Percentiles rank a stretch among this genome's conserved stretches.
phyloP scores from a whole-genome alignment of 176 grass and related monocot genomes.

The Musa itinerans region DNA sequence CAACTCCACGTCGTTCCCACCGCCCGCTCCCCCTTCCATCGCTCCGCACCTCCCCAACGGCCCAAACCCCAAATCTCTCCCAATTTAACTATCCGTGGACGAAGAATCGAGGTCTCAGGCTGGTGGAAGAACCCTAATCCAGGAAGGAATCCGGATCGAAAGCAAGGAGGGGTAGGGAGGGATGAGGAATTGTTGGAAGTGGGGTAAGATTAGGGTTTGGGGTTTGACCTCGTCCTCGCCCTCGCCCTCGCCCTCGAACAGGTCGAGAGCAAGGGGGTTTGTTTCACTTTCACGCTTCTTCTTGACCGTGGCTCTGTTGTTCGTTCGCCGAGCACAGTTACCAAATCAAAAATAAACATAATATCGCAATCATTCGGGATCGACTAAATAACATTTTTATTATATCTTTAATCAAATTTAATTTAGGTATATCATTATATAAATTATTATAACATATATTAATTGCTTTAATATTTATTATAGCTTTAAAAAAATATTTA shows the following conservation, averaged over 20 bases:
- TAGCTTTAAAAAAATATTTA: no score
- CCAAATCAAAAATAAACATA: no score
- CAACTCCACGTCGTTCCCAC: slow-evolving; percentile 74
- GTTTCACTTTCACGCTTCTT: no score
- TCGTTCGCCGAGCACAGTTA: no score
- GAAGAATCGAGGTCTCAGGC: not conserved
- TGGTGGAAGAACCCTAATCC: not conserved
- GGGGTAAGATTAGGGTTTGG: not conserved
- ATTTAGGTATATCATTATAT: no score
- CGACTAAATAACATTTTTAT: no score
- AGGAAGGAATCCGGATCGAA: not conserved
- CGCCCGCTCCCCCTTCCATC: slow-evolving; percentile 30
- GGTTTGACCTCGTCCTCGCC: not conserved
- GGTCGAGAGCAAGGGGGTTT: no score
- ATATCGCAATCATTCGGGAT: no score
- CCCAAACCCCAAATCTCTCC: not conserved
- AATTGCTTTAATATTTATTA: no score
- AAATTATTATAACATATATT: no score
- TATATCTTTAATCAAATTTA: no score
- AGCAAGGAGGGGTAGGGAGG: not conserved
- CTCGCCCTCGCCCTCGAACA: not conserved
- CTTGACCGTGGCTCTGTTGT: no score
- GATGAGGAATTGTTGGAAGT: not conserved
- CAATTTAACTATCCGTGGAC: not conserved
- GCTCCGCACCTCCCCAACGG: slow-evolving; percentile 11